phyloP scores from a whole-genome alignment of 2,329 filamentous ascomycete genomes.

The Ascochyta koolunga region DNA sequence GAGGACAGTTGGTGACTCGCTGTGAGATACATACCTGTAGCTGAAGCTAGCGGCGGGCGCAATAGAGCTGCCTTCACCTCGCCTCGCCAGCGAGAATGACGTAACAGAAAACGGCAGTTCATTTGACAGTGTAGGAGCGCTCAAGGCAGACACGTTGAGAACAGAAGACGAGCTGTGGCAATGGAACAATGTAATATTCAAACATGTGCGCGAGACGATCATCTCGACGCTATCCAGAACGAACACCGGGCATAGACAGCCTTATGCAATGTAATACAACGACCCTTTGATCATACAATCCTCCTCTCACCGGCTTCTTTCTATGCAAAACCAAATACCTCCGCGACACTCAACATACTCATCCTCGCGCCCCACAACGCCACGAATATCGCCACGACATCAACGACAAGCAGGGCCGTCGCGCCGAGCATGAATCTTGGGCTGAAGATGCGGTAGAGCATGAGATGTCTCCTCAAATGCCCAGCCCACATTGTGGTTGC shows the following conservation, averaged over 20 bases:
- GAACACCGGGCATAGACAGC: not conserved
- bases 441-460: slow-evolving; percentile 94
- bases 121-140: not conserved
- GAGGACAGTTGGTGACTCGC: too few species aligned
- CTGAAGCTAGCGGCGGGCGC: not conserved
- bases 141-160: not conserved
- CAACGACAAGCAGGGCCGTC: slow-evolving; percentile 73
- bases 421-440: slow-evolving; percentile 88
- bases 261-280: not conserved
- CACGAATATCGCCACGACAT: slow-evolving; percentile 73
- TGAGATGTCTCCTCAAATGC: slow-evolving; percentile 85
- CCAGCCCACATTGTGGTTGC: slow-evolving; percentile 92
- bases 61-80: slow-evolving; percentile 3
- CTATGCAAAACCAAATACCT: slow-evolving; percentile 74
- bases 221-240: not conserved
- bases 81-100: not conserved
- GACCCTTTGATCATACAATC: not conserved
- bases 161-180: not conserved
- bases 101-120: not conserved
- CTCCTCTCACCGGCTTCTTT: not conserved
- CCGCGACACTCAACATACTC: slow-evolving; percentile 78
- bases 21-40: not conserved
- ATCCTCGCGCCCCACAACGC: slow-evolving; percentile 75
- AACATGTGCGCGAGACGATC: not conserved
- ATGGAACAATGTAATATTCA: too few species aligned